These are phyloP conservation scores for Calonectria leucothoes DNA, from an alignment of 2,329 filamentous ascomycete species.

Conservation along the genomic window DNA sequence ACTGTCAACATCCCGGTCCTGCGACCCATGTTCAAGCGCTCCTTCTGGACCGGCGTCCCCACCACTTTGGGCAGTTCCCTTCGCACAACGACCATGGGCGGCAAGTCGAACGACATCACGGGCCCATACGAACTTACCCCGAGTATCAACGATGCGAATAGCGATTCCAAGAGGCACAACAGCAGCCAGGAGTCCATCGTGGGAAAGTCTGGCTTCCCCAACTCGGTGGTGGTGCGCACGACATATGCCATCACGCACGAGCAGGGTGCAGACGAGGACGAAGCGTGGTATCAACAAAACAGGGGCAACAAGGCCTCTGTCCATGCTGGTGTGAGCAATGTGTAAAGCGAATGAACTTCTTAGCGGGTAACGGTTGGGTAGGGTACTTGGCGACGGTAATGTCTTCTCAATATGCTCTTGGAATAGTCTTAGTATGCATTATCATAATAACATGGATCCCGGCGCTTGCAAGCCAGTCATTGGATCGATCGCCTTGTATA, in stretches of 20 bases:
- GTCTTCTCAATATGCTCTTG: not conserved
- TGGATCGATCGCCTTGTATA: no score
- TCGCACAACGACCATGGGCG: constrained; percentile 2
- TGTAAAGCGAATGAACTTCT: not conserved
- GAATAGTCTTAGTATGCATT: not conserved
- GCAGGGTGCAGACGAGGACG: not conserved
- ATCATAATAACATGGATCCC: constrained; percentile 5
- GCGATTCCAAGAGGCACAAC: not conserved
- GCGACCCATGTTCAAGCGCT: constrained; percentile 21
- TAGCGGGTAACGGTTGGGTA: not conserved
- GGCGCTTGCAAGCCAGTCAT: no score
- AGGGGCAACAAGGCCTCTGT: not conserved
- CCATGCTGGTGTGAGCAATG: not conserved
- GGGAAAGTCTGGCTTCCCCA: not conserved
- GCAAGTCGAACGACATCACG: constrained; percentile 18
- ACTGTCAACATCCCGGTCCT: constrained; percentile 46
- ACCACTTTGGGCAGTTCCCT: constrained; percentile 4
- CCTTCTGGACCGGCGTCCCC: constrained; percentile 20
- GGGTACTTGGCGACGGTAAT: not conserved
- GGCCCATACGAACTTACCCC: constrained; percentile 31
- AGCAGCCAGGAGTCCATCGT: constrained; percentile 33
- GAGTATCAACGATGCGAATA: constrained; percentile 7
- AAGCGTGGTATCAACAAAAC: not conserved
- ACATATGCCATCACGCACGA: constrained; percentile 28
- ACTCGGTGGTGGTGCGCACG: constrained; percentile 26